Evolutionary conservation across 345 rosid genomes (phyloP).

Genomic region (Iberis pinnata): DNA sequence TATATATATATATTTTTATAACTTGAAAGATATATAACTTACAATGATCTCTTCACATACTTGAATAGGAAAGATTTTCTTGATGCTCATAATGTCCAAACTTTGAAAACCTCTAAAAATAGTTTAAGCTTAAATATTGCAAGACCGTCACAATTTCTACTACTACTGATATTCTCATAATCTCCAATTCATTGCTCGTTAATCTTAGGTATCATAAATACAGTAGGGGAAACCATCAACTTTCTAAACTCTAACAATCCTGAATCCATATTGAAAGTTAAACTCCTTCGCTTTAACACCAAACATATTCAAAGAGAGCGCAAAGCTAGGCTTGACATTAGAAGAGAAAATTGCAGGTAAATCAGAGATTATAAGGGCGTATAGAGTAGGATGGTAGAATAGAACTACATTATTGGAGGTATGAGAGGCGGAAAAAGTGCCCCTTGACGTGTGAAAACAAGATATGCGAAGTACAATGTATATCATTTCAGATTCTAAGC

Average conservation of each 20-base stretch:
- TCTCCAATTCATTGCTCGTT: slow-evolving; percentile 24
- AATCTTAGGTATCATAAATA: slow-evolving; percentile 31
- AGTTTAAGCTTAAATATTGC: slow-evolving; percentile 51
- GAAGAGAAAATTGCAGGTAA: not conserved
- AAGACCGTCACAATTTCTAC: slow-evolving; percentile 55
- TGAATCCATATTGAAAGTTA: slow-evolving; percentile 48
- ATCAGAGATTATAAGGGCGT: slow-evolving; percentile 5
- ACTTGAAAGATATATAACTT: no score
- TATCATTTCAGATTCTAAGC: slow-evolving; percentile 34
- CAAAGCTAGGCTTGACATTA: not conserved
- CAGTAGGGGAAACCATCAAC: slow-evolving; percentile 33
- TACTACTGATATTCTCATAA: slow-evolving; percentile 21
- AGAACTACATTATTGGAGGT: slow-evolving; percentile 26
- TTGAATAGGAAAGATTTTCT: slow-evolving; percentile 87
- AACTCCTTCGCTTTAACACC: slow-evolving; percentile 35
- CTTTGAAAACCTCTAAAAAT: slow-evolving; percentile 62
- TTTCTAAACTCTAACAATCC: slow-evolving; percentile 44
- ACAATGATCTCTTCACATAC: slow-evolving; percentile 26
- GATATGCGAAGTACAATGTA: slow-evolving; percentile 39
- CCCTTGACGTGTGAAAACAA: slow-evolving; percentile 25
- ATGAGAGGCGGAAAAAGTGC: slow-evolving; percentile 29
- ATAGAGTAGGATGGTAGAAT: slow-evolving; percentile 18
- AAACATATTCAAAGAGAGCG: not conserved
- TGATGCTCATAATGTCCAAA: slow-evolving; percentile 54
- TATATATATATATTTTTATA: no score